Percentiles rank a stretch among this genome's conserved stretches.
Evolutionary conservation across 2,329 filamentous ascomycete genomes (phyloP).

Genomic region (Microdochium nivale): DNA sequence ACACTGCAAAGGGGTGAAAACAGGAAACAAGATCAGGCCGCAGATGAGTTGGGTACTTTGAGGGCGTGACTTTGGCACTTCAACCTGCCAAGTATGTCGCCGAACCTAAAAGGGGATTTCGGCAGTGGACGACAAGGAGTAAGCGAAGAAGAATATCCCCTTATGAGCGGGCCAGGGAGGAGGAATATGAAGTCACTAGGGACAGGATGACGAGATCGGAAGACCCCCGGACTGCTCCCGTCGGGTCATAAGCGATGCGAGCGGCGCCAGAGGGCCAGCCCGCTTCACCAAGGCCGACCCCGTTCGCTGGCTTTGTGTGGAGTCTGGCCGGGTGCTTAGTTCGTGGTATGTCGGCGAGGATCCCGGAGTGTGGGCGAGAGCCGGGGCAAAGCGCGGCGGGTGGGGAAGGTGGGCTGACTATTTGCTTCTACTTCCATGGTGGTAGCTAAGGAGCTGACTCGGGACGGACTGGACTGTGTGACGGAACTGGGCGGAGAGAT

Average conservation of each 20-base stretch:
- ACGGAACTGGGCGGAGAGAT: too few relatives aligned
- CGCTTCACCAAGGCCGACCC: neutral
- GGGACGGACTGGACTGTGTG: neutral
- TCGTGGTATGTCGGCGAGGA: neutral
- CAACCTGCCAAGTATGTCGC: too few relatives aligned
- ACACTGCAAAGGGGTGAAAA: neutral
- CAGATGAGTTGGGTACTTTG: too few relatives aligned
- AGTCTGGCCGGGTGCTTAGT: neutral
- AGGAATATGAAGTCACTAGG: neutral
- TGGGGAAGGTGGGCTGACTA: neutral
- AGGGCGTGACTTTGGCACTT: too few relatives aligned
- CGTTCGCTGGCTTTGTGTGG: neutral
- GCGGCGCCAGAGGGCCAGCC: neutral
- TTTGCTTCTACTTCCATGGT: neutral
- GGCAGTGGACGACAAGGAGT: too few relatives aligned
- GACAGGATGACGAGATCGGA: neutral
- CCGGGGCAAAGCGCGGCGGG: neutral
- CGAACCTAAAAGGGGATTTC: too few relatives aligned
- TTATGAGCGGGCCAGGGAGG: too few relatives aligned
- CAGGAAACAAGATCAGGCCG: too few relatives aligned
- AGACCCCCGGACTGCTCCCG: neutral
- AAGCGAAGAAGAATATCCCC: too few relatives aligned
- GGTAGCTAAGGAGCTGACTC: neutral
- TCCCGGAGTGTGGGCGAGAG: neutral
- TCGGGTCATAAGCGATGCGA: neutral